These are phyloP conservation scores for Pulveroboletus sp. DNA, from an alignment of 768 basidiomycete species.

Conservation along the genomic window DNA sequence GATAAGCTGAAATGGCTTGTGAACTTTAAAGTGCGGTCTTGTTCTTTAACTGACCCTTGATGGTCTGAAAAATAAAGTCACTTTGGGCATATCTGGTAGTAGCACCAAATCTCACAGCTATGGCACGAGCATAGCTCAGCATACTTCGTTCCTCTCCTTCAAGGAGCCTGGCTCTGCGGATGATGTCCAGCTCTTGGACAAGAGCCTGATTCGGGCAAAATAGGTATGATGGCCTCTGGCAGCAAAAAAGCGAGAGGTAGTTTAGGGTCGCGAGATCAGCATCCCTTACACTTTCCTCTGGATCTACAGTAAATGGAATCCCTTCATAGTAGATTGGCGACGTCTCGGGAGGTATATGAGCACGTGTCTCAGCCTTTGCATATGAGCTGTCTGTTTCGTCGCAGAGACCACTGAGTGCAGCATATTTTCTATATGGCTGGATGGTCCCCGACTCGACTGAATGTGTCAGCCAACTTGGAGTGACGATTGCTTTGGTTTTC, in stretches of 20 bases:
- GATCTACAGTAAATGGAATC: constrained; percentile 16
- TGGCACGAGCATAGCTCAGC: constrained; percentile 67
- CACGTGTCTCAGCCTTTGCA: constrained; percentile 26
- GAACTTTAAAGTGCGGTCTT: neutral
- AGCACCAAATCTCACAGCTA: constrained; percentile 47
- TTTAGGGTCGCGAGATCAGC: constrained; percentile 19
- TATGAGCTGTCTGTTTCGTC: constrained; percentile 43
- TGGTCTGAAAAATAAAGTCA: constrained; percentile 28
- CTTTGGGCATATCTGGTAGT: neutral
- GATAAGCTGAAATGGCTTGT: constrained; percentile 40
- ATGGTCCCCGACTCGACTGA: constrained; percentile 42
- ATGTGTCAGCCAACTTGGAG: constrained; percentile 65
- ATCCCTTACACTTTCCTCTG: constrained; percentile 6
- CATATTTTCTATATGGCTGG: constrained; percentile 52
- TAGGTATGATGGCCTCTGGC: constrained; percentile 60
- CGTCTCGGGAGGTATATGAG: neutral
- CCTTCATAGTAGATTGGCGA: neutral
- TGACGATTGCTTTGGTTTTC: constrained; percentile 65
- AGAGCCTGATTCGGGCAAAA: constrained; percentile 66
- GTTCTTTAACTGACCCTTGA: constrained; percentile 39
- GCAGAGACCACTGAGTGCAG: constrained; percentile 49
- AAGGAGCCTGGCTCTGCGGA: constrained; percentile 53
- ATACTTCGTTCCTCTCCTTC: constrained; percentile 67
- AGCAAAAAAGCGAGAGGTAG: constrained; percentile 46
- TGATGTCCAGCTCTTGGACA: constrained; percentile 50